Evolutionary conservation across 352 stramenopile genomes (phyloP).

Genomic region (Pythium dissimile): DNA sequence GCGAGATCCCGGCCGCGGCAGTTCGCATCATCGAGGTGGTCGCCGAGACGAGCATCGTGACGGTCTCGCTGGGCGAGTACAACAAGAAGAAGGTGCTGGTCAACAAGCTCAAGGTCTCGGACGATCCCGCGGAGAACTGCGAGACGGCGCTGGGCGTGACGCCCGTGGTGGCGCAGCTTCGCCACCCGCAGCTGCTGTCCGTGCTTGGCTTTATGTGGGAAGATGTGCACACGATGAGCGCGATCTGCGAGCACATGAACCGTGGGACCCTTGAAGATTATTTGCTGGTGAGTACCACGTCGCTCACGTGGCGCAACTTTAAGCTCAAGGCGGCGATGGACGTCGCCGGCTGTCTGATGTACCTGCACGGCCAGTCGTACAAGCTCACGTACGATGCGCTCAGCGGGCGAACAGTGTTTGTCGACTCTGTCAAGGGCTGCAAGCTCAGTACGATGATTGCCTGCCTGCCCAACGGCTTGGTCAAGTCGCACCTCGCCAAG

Average conservation of each 20-base stretch:
- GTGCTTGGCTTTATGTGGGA: constrained; percentile 63
- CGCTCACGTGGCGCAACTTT: constrained; percentile 71
- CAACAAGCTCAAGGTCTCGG: constrained; percentile 46
- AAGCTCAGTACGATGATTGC: constrained; percentile 77
- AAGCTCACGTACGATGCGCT: constrained; percentile 70
- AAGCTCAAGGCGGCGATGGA: constrained; percentile 72
- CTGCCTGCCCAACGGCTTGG: constrained; percentile 39
- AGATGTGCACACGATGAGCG: constrained; percentile 52
- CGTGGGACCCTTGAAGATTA: constrained; percentile 63
- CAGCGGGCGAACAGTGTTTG: constrained; percentile 64
- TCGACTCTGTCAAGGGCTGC: constrained; percentile 68
- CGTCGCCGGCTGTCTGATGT: constrained; percentile 67
- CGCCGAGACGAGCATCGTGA: constrained; percentile 40
- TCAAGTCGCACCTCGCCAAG: constrained; percentile 17
- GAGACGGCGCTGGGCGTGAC: constrained; percentile 56
- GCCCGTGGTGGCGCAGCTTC: constrained; percentile 58
- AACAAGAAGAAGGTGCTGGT: constrained; percentile 51
- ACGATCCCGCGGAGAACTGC: constrained; percentile 49
- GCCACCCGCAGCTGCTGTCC: constrained; percentile 61
- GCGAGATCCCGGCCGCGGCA: constrained; percentile 42
- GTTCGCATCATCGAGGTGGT: constrained; percentile 40
- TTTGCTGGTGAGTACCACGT: constrained; percentile 27
- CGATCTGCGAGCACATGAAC: constrained; percentile 72
- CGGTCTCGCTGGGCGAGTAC: constrained; percentile 44
- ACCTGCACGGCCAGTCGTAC: constrained; percentile 64